These are phyloP conservation scores for Fusarium sororula DNA, from an alignment of 2,329 filamentous ascomycete genomes.

Conservation along the genomic window DNA sequence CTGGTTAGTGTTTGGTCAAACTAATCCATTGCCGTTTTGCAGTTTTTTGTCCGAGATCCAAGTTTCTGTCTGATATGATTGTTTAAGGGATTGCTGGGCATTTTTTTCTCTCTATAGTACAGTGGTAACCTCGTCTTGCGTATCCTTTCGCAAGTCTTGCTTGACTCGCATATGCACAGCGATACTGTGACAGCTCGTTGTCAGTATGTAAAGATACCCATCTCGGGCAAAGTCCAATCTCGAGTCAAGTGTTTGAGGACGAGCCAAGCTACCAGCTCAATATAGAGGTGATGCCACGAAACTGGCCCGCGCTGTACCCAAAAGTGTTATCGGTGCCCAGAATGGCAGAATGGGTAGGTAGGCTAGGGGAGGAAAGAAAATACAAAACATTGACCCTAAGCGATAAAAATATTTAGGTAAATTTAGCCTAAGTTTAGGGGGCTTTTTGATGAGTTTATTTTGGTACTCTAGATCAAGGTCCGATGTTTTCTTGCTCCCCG, in stretches of 20 bases:
- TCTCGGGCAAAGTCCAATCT: background rate
- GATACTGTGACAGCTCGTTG: background rate
- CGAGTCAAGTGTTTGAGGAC: constrained; percentile 17
- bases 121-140: constrained; percentile 4
- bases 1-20: constrained; percentile 1
- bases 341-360: background rate
- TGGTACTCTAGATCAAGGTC: no score
- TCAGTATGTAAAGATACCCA: background rate
- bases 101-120: background rate
- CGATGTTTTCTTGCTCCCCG: no score
- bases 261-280: background rate
- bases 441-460: no score
- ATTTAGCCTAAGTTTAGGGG: no score
- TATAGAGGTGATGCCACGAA: constrained; percentile 15
- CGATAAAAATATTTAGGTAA: no score
- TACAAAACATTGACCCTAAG: no score
- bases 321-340: constrained; percentile 3
- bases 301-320: constrained; percentile 15
- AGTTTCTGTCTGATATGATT: constrained; percentile 9
- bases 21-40: constrained; percentile 9
- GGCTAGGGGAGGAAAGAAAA: no score
- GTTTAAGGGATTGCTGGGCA: background rate
- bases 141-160: constrained; percentile 17
- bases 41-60: constrained; percentile 4
- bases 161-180: constrained; percentile 14